Percentiles rank a stretch among this genome's conserved stretches.
phyloP scores from a whole-genome alignment of 73 alveolate genomes.

The Paramecium caudatum region DNA sequence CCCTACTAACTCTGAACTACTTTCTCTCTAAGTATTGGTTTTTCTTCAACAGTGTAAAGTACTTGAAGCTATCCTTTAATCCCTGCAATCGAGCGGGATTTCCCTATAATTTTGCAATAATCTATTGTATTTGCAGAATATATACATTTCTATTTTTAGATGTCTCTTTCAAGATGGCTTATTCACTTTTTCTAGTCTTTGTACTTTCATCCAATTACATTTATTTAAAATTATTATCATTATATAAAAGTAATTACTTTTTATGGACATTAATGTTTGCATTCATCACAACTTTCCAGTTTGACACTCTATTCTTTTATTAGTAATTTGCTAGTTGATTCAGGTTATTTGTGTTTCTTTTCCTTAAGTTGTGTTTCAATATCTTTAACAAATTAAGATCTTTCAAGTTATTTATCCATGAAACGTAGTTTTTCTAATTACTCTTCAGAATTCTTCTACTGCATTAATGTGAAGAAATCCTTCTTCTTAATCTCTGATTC shows the following conservation, averaged over 20 bases:
- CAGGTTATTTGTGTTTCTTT: neutral
- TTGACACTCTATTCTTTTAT: neutral
- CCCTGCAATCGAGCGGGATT: conserved; percentile 59
- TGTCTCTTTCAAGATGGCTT: conserved; percentile 22
- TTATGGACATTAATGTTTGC: conserved; percentile 23
- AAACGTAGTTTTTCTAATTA: neutral
- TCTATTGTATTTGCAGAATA: neutral
- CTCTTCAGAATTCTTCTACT: neutral
- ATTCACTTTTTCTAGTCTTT: conserved; percentile 29
- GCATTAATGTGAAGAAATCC: neutral
- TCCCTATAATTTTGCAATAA: conserved; percentile 38
- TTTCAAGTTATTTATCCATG: conserved; percentile 18
- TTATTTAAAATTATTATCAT: conserved; percentile 43
- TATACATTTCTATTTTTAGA: conserved; percentile 20
- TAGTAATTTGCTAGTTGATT: neutral
- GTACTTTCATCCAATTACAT: conserved; percentile 46
- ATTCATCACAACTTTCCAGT: conserved; percentile 54
- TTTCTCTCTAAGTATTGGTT: conserved; percentile 86
- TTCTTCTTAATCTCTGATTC: neutral
- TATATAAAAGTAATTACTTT: conserved; percentile 47
- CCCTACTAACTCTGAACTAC: conserved; percentile 78
- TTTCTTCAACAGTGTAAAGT: conserved; percentile 85
- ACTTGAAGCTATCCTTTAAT: conserved; percentile 71
- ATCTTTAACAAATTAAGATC: neutral
- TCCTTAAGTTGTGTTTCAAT: neutral